These are phyloP conservation scores for Mycena rebaudengoi DNA, from an alignment of 768 basidiomycete species.

Conservation along the genomic window DNA sequence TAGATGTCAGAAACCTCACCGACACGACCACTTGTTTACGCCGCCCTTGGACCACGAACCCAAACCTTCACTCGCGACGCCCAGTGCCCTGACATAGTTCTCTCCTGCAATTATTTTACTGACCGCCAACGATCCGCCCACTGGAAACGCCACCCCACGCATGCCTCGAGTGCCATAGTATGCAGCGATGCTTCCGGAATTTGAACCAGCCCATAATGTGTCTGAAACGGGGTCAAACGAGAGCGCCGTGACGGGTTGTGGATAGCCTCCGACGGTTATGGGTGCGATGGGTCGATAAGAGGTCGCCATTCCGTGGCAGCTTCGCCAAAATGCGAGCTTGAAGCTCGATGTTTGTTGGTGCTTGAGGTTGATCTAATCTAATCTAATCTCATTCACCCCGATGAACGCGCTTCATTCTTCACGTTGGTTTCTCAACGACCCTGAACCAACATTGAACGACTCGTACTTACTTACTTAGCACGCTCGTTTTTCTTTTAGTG, in stretches of 20 bases:
- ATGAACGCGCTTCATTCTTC: too few relatives aligned
- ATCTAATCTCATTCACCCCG: too few relatives aligned
- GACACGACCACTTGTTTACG: conserved; percentile 82
- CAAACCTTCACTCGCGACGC: conserved; percentile 66
- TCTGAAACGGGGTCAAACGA: conserved; percentile 93
- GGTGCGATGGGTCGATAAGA: conserved; percentile 44
- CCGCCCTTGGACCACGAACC: conserved; percentile 89
- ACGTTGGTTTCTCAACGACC: too few relatives aligned
- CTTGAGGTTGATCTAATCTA: too few relatives aligned
- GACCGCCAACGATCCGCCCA: conserved; percentile 73
- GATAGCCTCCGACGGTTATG: conserved; percentile 43
- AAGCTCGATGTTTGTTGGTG: too few relatives aligned
- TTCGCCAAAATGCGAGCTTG: background rate
- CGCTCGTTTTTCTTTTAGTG: background rate
- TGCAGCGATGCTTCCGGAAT: conserved; percentile 73
- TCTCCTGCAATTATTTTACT: conserved; percentile 83
- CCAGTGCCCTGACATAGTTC: conserved; percentile 75
- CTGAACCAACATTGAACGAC: too few relatives aligned
- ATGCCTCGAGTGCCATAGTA: conserved; percentile 70
- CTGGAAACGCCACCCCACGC: conserved; percentile 78
- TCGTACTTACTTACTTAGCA: background rate
- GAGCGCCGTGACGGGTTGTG: conserved; percentile 74
- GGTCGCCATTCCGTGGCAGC: conserved; percentile 29
- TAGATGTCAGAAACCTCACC: conserved; percentile 51
- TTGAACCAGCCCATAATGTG: conserved; percentile 85